These are phyloP conservation scores for apple (Malus domestica) DNA, from an alignment of 306 rosid genomes.

Conservation along the genomic window ASM211411v1 NC_041792.1:31161407-31161906, in stretches of 20 bases:
- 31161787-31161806: slow-evolving; percentile 69
- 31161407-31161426: slow-evolving; percentile 51
- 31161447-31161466: slow-evolving; percentile 98
- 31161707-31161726: slow-evolving; percentile 83
- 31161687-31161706: slow-evolving; percentile 97
- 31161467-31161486: slow-evolving; percentile 80
- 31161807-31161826: slow-evolving; percentile 82
- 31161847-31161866: slow-evolving; percentile 65
- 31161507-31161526: slow-evolving; percentile 86
- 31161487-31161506: slow-evolving; percentile 90
- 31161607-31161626: slow-evolving; percentile 59
- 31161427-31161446: slow-evolving; percentile 83
- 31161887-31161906: slow-evolving; percentile 79
- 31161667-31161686: slow-evolving; percentile 94
- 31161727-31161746: slow-evolving; percentile 66
- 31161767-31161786: slow-evolving; percentile 78
- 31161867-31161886: slow-evolving; percentile 81
- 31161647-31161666: slow-evolving; percentile 91
- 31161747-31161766: slow-evolving; percentile 76
- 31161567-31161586: slow-evolving; percentile 97
- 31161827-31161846: slow-evolving; percentile 84
- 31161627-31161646: slow-evolving; percentile 69
- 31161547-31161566: slow-evolving; percentile 71
- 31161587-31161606: slow-evolving; percentile 81
- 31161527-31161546: slow-evolving; percentile 75